Conservation (phyloP, 1,284 basidiomycete genomes). For the Cryptococcus maquisensis region DNA sequence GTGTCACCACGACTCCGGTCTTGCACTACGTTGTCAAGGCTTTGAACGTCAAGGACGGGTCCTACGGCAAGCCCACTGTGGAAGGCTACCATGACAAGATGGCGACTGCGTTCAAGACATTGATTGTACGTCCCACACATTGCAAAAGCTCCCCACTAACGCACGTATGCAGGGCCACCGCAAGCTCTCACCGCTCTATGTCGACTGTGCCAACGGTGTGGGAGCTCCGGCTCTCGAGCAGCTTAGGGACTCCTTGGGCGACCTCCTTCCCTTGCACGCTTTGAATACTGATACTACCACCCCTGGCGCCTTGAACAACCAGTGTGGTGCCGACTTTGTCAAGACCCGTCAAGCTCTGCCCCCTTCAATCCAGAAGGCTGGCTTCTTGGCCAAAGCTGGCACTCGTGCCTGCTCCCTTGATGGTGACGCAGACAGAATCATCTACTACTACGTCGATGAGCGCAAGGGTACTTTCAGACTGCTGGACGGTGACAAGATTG, state of each 20-base stretch:
- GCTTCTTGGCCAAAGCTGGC: constrained; percentile 60
- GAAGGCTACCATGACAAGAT: constrained; percentile 87
- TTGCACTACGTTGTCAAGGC: constrained; percentile 92
- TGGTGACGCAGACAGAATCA: constrained; percentile 95
- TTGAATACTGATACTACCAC: constrained; percentile 66
- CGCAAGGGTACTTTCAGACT: constrained; percentile 69
- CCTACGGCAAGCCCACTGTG: constrained; percentile 77
- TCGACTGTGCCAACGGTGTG: constrained; percentile 98
- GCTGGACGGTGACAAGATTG: constrained; percentile 98
- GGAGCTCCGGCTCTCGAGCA: constrained; percentile 67
- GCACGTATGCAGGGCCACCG: constrained; percentile 58
- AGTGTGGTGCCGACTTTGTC: constrained; percentile 94
- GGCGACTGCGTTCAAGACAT: constrained; percentile 75
- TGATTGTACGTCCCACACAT: constrained; percentile 61
- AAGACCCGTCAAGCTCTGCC: constrained; percentile 88
- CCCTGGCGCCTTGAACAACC: constrained; percentile 72
- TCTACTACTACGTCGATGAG: constrained; percentile 87
- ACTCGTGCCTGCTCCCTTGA: constrained; percentile 89
- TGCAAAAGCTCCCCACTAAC: neutral
- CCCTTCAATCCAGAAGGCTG: constrained; percentile 44
- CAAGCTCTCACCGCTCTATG: constrained; percentile 59
- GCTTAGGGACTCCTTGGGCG: constrained; percentile 53
- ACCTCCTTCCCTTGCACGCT: constrained; percentile 48
- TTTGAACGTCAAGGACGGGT: constrained; percentile 64
- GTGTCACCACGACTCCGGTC: constrained; percentile 88